These are phyloP conservation scores for Chlorociboria aeruginascens DNA, from an alignment of 495 filamentous ascomycete species.

Conservation along the genomic window DNA sequence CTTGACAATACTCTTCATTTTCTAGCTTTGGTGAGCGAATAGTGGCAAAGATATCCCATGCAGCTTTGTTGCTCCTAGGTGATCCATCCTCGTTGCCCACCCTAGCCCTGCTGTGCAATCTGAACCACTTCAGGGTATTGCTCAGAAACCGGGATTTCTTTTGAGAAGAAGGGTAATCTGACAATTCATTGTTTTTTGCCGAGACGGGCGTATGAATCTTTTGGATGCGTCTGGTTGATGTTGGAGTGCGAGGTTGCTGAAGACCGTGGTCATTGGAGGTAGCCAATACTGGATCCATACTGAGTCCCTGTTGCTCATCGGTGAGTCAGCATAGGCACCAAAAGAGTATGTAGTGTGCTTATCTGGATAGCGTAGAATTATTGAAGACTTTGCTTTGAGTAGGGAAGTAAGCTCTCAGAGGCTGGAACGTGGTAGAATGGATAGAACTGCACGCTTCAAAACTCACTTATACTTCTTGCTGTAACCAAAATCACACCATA, in stretches of 20 bases:
- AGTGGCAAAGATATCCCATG: background rate
- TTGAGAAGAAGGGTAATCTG: background rate
- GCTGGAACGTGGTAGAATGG: background rate
- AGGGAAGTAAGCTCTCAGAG: too few relatives aligned
- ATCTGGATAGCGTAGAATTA: too few relatives aligned
- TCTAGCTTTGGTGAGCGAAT: background rate
- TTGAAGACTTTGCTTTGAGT: too few relatives aligned
- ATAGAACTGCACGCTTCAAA: background rate
- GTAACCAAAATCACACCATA: conserved; percentile 8
- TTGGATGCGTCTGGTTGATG: too few relatives aligned
- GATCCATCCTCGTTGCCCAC: background rate
- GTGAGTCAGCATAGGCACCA: background rate
- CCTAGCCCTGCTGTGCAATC: background rate
- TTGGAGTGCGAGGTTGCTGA: conserved; percentile 1
- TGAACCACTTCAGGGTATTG: conserved; percentile 1
- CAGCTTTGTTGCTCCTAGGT: background rate
- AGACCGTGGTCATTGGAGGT: background rate
- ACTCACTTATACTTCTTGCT: background rate
- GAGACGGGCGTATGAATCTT: too few relatives aligned
- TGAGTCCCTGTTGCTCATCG: background rate
- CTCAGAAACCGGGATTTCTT: background rate
- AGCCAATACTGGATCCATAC: conserved; percentile 6
- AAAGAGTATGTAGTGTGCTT: too few relatives aligned
- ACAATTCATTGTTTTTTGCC: too few relatives aligned
- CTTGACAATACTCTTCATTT: background rate